Conservation (phyloP, 306 rosid genomes). For the Corylus heterophylla region DNA sequence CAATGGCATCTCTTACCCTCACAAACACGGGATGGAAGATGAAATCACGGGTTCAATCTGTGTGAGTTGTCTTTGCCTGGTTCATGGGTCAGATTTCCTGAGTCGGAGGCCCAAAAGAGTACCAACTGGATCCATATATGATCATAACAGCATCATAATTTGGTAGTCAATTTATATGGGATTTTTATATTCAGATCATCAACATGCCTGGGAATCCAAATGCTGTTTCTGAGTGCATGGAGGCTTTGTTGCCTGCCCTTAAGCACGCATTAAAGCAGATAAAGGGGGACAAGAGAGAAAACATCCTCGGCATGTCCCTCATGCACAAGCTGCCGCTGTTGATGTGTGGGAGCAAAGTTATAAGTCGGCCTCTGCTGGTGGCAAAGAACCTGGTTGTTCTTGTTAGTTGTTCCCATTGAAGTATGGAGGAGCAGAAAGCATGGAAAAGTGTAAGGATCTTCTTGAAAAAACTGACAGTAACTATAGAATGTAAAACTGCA, state of each 20-base stretch:
- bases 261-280: conserved; percentile 89
- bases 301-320: conserved; percentile 85
- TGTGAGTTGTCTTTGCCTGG: neutral
- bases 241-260: conserved; percentile 83
- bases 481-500: neutral
- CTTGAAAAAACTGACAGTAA: neutral
- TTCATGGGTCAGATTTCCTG: neutral
- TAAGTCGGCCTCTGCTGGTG: conserved; percentile 45
- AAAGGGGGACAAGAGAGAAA: conserved; percentile 84
- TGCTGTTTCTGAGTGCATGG: conserved; percentile 94
- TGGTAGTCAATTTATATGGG: conserved; percentile 2
- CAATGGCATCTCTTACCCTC: neutral
- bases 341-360: conserved; percentile 76
- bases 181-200: conserved; percentile 57
- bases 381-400: conserved; percentile 47
- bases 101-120: conserved; percentile 20
- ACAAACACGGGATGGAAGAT: neutral
- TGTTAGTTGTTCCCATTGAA: conserved; percentile 46
- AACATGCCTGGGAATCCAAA: conserved; percentile 99
- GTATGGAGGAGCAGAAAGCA: neutral
- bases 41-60: neutral
- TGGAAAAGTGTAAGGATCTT: neutral
- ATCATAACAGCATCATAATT: neutral
- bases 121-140: neutral
- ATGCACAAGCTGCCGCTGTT: conserved; percentile 51